Percentiles rank a stretch among this genome's conserved stretches.
Evolutionary conservation across 306 rosid species (phyloP).

Genomic region (Prunus mira): DNA sequence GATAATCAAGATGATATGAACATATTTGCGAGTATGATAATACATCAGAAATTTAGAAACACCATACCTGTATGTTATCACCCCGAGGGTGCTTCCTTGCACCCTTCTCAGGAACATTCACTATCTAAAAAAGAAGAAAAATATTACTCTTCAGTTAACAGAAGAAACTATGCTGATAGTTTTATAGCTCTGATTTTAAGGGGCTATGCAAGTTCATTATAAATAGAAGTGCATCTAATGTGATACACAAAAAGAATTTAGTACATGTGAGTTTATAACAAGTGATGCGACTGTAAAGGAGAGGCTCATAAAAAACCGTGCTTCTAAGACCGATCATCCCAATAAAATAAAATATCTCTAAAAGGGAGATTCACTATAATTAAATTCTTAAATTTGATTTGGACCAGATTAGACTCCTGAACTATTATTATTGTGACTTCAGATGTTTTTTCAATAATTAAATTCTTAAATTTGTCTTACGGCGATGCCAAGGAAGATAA

Average conservation of each 20-base stretch:
- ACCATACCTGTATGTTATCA: slow-evolving; percentile 87
- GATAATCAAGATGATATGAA: slow-evolving; percentile 1
- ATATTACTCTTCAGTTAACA: slow-evolving; percentile 30
- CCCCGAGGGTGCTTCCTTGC: slow-evolving; percentile 95
- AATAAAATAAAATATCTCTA: background rate
- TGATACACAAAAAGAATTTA: background rate
- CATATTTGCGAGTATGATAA: background rate
- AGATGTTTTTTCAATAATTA: background rate
- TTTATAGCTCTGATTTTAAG: background rate
- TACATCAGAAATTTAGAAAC: background rate
- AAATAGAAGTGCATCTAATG: background rate
- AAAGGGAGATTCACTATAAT: too few relatives aligned
- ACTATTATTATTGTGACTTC: background rate
- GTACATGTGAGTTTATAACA: background rate
- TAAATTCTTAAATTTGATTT: background rate
- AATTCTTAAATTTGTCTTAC: background rate
- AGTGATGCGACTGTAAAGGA: too few relatives aligned
- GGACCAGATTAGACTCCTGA: too few relatives aligned
- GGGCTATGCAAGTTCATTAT: background rate
- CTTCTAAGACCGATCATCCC: background rate
- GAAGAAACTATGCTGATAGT: slow-evolving; percentile 15
- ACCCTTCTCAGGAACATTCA: slow-evolving; percentile 98
- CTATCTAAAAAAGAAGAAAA: slow-evolving; percentile 69
- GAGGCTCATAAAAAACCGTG: too few relatives aligned
- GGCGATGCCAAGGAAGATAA: background rate